Evolutionary conservation across 371 early-diverging fungal genomes (phyloP), one percentile per base, ranked within the genome.

Genomic region (Syncephalis plumigaleata): DNA sequence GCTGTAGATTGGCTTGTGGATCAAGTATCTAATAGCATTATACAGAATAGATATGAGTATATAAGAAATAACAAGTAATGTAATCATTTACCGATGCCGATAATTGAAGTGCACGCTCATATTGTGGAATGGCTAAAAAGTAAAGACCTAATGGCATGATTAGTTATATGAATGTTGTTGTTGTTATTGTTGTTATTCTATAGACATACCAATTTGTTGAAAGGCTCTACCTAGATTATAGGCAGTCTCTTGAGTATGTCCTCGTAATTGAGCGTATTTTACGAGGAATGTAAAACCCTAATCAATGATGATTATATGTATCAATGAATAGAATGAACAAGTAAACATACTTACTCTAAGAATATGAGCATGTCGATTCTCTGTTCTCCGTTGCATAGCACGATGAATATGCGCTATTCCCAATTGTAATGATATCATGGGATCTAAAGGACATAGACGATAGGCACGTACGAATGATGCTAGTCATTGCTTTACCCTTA

Each of bases 221-320:
- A 85, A 89, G 0, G 82, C 79, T 38, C 92, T 69, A 0, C 69
- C 96, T 23, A 83, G 47, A 52, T 95, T 95, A 51, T 81, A 95
- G 36, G 77, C 75, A 3, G 84, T 79, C 55, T 91, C 92, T 59
- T 75, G 82, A 20, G 57, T 60, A 13, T 55, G 47, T 1, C 57
- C 60, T 16, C 64, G 60, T 9, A 79, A 45, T 45, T 73, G 70
- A 36, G 60, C 63, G 54, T 86, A 87, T 45, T 76, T 70, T 48
- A 66, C 64, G 15, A 89, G 42, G 57, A 84, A 83, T 42, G 77
- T 55, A 55, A 84, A 67, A 3, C 72, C 84, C 58, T 77, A 58
- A 11, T 55, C 38, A 44, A 57, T n/a, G n/a, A n/a, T n/a, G n/a
- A n/a, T n/a, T 20, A 9, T 47, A 18, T 20, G 21, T 37, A 3